Conservation (phyloP, 2,329 filamentous ascomycete species). For the Stachybotrys chlorohalonatus region DNA sequence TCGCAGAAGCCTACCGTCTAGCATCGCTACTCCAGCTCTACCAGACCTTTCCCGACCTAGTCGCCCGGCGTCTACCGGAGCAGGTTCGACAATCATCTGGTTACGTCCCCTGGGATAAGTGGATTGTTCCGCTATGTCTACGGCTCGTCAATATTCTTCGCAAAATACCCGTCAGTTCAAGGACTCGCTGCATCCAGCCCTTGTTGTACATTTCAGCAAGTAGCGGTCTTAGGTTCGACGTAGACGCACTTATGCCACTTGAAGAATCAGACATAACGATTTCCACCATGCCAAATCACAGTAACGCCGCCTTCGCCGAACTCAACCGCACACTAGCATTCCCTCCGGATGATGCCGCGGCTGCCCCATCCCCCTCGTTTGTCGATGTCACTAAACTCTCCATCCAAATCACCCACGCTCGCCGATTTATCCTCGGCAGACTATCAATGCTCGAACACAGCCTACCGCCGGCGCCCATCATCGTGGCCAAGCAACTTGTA, state of each 20-base stretch:
- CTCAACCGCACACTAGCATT: background rate
- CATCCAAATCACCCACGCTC: slow-evolving; percentile 27
- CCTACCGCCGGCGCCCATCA: slow-evolving; percentile 30
- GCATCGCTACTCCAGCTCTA: slow-evolving; percentile 28
- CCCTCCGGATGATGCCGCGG: background rate
- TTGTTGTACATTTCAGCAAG: slow-evolving; percentile 26
- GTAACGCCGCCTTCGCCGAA: background rate
- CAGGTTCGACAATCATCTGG: slow-evolving; percentile 6
- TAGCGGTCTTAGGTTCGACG: slow-evolving; percentile 20
- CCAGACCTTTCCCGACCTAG: slow-evolving; percentile 26
- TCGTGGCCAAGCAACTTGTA: slow-evolving; percentile 30
- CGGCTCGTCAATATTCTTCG: slow-evolving; percentile 22
- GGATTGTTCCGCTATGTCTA: slow-evolving; percentile 24
- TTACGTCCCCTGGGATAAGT: slow-evolving; percentile 23
- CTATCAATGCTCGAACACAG: slow-evolving; percentile 27
- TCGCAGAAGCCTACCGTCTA: slow-evolving; percentile 27
- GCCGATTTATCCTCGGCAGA: slow-evolving; percentile 27
- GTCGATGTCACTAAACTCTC: slow-evolving; percentile 8
- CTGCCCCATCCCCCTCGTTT: slow-evolving; percentile 2
- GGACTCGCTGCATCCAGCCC: slow-evolving; percentile 26
- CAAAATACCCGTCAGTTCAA: slow-evolving; percentile 22
- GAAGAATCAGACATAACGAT: background rate
- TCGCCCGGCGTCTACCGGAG: slow-evolving; percentile 16
- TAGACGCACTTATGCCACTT: background rate
- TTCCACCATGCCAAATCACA: background rate